Evolutionary conservation across 169 alveolate species (phyloP).

Genomic region (Fabrea salina): DNA sequence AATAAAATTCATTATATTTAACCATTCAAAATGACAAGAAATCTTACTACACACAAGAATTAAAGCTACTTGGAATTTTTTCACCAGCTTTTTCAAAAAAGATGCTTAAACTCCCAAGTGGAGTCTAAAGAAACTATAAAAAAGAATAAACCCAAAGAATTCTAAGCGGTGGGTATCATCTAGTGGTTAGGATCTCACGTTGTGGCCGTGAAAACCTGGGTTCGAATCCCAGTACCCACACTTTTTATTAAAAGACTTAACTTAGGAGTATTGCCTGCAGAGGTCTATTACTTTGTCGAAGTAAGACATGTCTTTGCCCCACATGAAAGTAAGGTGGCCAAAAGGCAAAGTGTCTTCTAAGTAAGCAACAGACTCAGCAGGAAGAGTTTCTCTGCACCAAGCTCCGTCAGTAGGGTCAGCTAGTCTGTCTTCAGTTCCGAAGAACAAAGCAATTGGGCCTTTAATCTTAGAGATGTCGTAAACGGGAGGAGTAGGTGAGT

Average conservation of each 20-base stretch:
- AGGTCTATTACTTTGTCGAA: conserved; percentile 33
- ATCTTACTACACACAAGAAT: no score
- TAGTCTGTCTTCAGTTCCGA: conserved; percentile 49
- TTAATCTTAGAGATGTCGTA: conserved; percentile 47
- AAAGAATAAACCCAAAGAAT: neutral
- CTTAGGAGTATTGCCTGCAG: conserved; percentile 24
- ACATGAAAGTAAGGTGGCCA: conserved; percentile 50
- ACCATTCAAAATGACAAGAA: no score
- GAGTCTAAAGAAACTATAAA: neutral
- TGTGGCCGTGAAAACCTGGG: conserved; percentile 73
- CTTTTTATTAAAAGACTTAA: conserved; percentile 37
- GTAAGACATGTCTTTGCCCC: conserved; percentile 48
- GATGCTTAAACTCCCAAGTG: no score
- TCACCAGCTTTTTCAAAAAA: no score
- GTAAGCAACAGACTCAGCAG: neutral
- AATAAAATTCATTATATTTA: no score
- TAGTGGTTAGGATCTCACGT: conserved; percentile 68
- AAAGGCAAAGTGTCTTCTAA: neutral
- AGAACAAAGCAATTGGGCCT: conserved; percentile 55
- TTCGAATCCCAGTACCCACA: conserved; percentile 68
- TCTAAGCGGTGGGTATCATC: conserved; percentile 47
- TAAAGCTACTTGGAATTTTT: no score
- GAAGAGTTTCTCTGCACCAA: conserved; percentile 29
- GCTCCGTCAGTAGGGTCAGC: conserved; percentile 46
- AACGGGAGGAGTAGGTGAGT: conserved; percentile 54